Base-by-base conservation (phyloP, 169 alveolate genomes). In the Plasmodium inui region DNA sequence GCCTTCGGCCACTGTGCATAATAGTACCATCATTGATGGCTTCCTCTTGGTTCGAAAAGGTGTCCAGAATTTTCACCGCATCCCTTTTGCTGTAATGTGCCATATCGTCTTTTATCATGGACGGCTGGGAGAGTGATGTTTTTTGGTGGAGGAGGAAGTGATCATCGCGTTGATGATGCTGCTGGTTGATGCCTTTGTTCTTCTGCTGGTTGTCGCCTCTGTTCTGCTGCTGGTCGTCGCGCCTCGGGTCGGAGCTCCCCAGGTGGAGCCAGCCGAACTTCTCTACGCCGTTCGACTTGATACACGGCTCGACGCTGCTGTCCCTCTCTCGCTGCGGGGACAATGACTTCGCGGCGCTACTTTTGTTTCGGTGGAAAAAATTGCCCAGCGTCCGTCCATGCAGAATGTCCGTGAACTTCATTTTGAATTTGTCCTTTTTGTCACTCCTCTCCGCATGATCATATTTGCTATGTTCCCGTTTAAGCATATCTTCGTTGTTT, bases 291-390 rank as follows among this genome's bases (percentile, higher is more conserved):
- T 70, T 73, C 80, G 82, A 37, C 8, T 26, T 74, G 37, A 28
- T n/a, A n/a, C 30, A 28, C 22, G 57, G 26, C 19, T 86, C 55
- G 39, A 80, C 53, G 53, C 79, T 89, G 50, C 14, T 32, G 30
- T 89, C 82, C 26, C 83, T 57, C 72, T 89, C 83, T 30, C 55
- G 6, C 26, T 80, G 53, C 9, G 94, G 82, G 44, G 90, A 80
- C 73, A 79, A 14, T 1, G 91, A 80, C 28, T 67, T 67, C 37
- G 84, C 89, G 72, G 50, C 30, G 73, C 9, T 44, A 46, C 22
- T 80, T 81, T 89, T 89, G 50, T 80, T 81, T 1, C 94, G 89
- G 32, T 73, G 86, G 83, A 89, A 89, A 81, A 89, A 89, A 28
- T 89, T 44, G 8, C 94, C 83, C 17, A 89, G 53, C 72, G 83